A percentile compares a stretch with the other conserved stretches of the same genome.
Evolutionary conservation across 2,329 filamentous ascomycete species (phyloP).

Genomic region (Fusarium multiceps): DNA sequence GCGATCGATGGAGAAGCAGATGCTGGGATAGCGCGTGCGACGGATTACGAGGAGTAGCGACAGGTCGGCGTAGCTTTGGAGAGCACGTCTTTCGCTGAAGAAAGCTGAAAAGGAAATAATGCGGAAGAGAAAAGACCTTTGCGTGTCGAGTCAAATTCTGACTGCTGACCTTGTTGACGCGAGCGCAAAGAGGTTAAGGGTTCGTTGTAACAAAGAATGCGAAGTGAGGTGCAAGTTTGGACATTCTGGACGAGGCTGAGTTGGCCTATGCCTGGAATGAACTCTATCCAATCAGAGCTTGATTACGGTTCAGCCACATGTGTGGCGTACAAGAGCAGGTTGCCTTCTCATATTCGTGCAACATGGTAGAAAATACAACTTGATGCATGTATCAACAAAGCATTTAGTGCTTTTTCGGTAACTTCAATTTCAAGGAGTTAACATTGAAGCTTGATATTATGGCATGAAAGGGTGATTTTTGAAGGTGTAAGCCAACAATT

Average conservation of each 20-base stretch:
- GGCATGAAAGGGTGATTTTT: background rate
- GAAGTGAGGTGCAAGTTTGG: constrained; percentile 35
- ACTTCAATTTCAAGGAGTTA: background rate
- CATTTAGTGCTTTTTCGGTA: background rate
- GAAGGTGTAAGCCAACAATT: background rate
- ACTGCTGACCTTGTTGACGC: constrained; percentile 38
- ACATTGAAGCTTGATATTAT: background rate
- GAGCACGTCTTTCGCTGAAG: background rate
- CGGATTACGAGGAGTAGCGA: constrained; percentile 9
- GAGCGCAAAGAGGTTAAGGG: constrained; percentile 25
- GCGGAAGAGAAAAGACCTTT: constrained; percentile 12
- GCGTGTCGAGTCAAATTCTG: constrained; percentile 36
- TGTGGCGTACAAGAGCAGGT: constrained; percentile 9
- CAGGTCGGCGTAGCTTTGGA: constrained; percentile 7
- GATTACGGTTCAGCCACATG: background rate
- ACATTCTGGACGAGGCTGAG: constrained; percentile 43
- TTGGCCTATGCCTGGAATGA: constrained; percentile 11
- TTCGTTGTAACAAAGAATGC: constrained; percentile 18
- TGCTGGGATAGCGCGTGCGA: constrained; percentile 17
- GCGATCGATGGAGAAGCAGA: constrained; percentile 12
- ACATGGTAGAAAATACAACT: background rate
- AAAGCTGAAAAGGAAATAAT: constrained; percentile 9
- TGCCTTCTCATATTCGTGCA: background rate
- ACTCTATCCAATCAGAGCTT: constrained; percentile 34
- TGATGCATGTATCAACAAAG: background rate